A percentile compares a stretch with the other conserved stretches of the same genome.
Evolutionary conservation across 495 filamentous ascomycete genomes (phyloP).

Genomic region (Xylaria scruposa): DNA sequence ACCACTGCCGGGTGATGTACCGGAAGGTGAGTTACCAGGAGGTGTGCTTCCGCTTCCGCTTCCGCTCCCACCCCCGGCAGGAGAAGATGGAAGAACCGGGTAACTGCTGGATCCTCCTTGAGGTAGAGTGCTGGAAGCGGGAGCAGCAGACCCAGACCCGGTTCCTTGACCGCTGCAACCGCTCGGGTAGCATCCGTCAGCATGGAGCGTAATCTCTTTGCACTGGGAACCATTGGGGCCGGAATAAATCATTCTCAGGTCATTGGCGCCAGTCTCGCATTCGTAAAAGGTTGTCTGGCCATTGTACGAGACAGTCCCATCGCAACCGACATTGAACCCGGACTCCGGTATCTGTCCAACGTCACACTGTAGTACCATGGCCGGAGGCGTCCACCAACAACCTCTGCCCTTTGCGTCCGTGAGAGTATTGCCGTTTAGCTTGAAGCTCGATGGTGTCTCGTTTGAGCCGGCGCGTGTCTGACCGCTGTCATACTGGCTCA

Average conservation of each 20-base stretch:
- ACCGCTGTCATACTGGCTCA: constrained; percentile 36
- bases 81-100: not conserved
- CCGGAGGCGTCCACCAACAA: constrained; percentile 51
- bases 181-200: constrained; percentile 55
- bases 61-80: not conserved
- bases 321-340: constrained; percentile 58
- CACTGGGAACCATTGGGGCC: constrained; percentile 53
- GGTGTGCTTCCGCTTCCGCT: constrained; percentile 1
- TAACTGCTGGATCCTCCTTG: not conserved
- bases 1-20: not conserved
- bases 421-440: constrained; percentile 33
- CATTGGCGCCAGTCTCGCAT: constrained; percentile 59
- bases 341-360: constrained; percentile 50
- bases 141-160: not conserved
- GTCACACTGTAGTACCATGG: constrained; percentile 72
- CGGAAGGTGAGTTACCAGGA: not conserved
- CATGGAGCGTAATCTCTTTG: constrained; percentile 52
- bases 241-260: constrained; percentile 60
- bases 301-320: constrained; percentile 54
- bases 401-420: constrained; percentile 34
- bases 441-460: constrained; percentile 32
- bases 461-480: constrained; percentile 30
- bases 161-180: constrained; percentile 6
- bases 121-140: not conserved
- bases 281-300: constrained; percentile 58